Conservation (phyloP, 805 yeast genomes). For the Sugiyamaella smithiae region DNA sequence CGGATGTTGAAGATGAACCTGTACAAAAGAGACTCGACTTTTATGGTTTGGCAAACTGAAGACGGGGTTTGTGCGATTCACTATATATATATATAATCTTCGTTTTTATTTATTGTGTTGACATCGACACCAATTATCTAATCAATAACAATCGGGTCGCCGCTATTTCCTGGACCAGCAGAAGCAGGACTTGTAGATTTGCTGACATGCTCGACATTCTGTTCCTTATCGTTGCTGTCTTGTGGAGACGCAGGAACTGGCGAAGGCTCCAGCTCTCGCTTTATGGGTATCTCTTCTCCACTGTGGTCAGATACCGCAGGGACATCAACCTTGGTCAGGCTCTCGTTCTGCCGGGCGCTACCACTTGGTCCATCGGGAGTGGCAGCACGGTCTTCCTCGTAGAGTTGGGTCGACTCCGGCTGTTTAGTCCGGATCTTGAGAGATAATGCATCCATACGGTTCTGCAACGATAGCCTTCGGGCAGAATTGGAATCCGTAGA, state of each 20-base stretch:
- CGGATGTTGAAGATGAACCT: slow-evolving; percentile 11
- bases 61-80: too few relatives aligned
- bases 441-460: slow-evolving; percentile 25
- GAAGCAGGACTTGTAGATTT: not conserved
- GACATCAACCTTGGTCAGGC: slow-evolving; percentile 5
- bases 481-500: not conserved
- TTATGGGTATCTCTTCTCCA: too few relatives aligned
- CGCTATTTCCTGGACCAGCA: not conserved
- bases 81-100: too few relatives aligned
- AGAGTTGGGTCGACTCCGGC: not conserved
- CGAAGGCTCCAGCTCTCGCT: not conserved
- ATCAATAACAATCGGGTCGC: slow-evolving; percentile 8
- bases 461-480: slow-evolving; percentile 14
- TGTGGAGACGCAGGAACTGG: not conserved
- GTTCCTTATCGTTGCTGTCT: not conserved
- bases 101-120: slow-evolving; percentile 2
- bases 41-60: not conserved
- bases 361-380: not conserved
- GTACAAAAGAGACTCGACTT: not conserved
- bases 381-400: slow-evolving; percentile 1
- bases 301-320: not conserved
- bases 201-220: not conserved
- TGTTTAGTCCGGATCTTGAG: slow-evolving; percentile 18
- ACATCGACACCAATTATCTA: not conserved
- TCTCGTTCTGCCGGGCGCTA: slow-evolving; percentile 13